These are phyloP conservation scores for Xenosphaeropsis pyriputrescens DNA, from an alignment of 2,329 filamentous ascomycete genomes.

Conservation along the genomic window DNA sequence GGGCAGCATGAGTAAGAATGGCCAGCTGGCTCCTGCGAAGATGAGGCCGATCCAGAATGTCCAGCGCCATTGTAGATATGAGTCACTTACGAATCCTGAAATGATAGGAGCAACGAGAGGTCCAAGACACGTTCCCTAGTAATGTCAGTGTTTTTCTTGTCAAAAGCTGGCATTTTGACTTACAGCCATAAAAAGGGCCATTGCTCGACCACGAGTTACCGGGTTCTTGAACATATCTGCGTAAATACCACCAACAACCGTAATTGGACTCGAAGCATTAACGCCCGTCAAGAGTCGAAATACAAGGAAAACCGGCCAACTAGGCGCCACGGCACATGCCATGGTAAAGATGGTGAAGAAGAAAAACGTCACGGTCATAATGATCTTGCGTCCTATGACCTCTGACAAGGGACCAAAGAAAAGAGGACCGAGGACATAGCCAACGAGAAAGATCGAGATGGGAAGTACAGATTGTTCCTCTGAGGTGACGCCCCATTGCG, in stretches of 20 bases:
- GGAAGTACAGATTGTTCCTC: conserved; percentile 28
- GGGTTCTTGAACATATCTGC: conserved; percentile 50
- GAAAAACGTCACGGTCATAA: conserved; percentile 49
- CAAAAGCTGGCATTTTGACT: conserved; percentile 2
- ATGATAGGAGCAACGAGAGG: conserved; percentile 46
- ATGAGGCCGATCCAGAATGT: conserved; percentile 46
- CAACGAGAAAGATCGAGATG: conserved; percentile 48
- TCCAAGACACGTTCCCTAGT: conserved; percentile 44
- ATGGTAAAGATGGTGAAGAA: conserved; percentile 54
- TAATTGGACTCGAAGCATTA: conserved; percentile 42
- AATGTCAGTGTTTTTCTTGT: conserved; percentile 1
- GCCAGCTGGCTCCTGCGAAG: conserved; percentile 45
- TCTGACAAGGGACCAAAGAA: conserved; percentile 53
- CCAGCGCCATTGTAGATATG: conserved; percentile 45
- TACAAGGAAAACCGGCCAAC: conserved; percentile 46
- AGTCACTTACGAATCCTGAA: conserved; percentile 38
- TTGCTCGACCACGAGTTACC: conserved; percentile 38
- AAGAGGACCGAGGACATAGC: conserved; percentile 40
- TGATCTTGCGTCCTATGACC: conserved; percentile 42
- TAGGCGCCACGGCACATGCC: conserved; percentile 45
- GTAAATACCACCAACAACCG: conserved; percentile 46
- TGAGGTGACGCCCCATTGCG: conserved; percentile 39
- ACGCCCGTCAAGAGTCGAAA: conserved; percentile 45
- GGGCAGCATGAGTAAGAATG: conserved; percentile 46
- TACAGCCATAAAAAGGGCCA: conserved; percentile 50